Evolutionary conservation across 306 rosid genomes (phyloP), one percentile per base, ranked within the genome.

Genomic region (Amphicarpaea edgeworthii): DNA sequence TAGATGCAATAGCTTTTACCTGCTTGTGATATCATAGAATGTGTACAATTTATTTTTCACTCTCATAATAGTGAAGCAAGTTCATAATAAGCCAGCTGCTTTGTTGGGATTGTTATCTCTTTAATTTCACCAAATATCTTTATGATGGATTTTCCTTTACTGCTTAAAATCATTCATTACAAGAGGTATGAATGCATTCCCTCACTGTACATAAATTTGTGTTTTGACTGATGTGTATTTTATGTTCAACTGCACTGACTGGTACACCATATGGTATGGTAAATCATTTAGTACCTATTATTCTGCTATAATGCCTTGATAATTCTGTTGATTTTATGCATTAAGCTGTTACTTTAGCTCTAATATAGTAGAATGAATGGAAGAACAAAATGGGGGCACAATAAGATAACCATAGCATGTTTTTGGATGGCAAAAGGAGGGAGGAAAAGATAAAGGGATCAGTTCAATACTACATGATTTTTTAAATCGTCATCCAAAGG

Each of bases 31-130:
- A 54, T 41, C 50, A 83, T 71, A 70, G 79, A 77, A 81, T 88
- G 83, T 88, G 83, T 80, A 78, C 74, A 75, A 69, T 82, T 76
- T 46, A 76, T 57, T 82, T 60, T 77, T 76, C 63, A 62, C 42
- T 49, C 55, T 49, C 77, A 81, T 75, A 77, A 67, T 68, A 43
- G 71, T 81, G 78, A 70, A 75, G 70, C 76, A 64, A 70, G 19
- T 70, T 79, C 49, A 28, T 40, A 88, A 83, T 85, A 82, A 88
- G 74, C 80, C 63, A 55, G 40, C 41, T 6, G 11, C 65, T 73
- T 60, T 71, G 80, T 79, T 58, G 61, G 68, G 64, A 50, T 77
- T 79, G 38, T 67, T 54, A 64, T 60, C 61, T 47, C 68, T 66
- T 62, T 46, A 70, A 64, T 72, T 28, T 32, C 50, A 26, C 54